Evolutionary conservation across 1,284 basidiomycete species (phyloP).

Genomic region (Moesziomyces sp.): DNA sequence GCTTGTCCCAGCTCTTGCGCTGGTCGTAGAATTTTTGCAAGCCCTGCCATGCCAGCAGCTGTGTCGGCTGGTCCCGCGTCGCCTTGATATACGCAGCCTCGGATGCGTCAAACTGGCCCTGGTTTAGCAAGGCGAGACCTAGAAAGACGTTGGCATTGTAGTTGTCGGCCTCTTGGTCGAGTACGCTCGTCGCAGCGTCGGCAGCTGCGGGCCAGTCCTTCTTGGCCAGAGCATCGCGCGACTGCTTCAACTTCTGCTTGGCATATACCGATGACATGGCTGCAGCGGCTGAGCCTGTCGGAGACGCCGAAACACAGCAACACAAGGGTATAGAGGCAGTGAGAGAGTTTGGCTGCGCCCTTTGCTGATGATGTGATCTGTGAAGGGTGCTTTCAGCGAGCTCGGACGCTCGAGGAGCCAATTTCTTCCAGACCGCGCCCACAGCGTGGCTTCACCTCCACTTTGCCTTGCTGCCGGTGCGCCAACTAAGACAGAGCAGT

Average conservation of each 20-base stretch:
- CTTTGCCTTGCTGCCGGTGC: not conserved
- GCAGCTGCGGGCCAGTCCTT: slow-evolving; percentile 53
- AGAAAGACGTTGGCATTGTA: slow-evolving; percentile 66
- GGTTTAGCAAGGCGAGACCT: slow-evolving; percentile 58
- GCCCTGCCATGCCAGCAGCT: slow-evolving; percentile 68
- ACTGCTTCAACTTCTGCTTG: slow-evolving; percentile 60
- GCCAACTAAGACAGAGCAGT: not conserved
- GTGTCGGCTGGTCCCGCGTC: slow-evolving; percentile 62
- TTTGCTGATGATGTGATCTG: no score
- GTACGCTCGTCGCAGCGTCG: slow-evolving; percentile 43
- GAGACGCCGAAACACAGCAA: not conserved
- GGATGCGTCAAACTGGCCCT: slow-evolving; percentile 42
- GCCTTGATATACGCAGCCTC: slow-evolving; percentile 66
- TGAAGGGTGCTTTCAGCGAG: no score
- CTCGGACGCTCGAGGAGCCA: not conserved
- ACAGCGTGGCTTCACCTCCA: not conserved
- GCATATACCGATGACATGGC: slow-evolving; percentile 46
- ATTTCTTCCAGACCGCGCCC: not conserved
- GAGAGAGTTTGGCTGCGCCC: no score
- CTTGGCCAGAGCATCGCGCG: slow-evolving; percentile 53
- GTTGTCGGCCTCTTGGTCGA: slow-evolving; percentile 60
- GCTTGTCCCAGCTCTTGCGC: slow-evolving; percentile 62
- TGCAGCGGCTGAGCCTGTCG: not conserved
- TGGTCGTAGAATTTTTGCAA: slow-evolving; percentile 68
- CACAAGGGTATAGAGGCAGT: not conserved